These are phyloP conservation scores for Pulveroboletus sp. DNA, from an alignment of 768 basidiomycete genomes.

Conservation along the genomic window DNA sequence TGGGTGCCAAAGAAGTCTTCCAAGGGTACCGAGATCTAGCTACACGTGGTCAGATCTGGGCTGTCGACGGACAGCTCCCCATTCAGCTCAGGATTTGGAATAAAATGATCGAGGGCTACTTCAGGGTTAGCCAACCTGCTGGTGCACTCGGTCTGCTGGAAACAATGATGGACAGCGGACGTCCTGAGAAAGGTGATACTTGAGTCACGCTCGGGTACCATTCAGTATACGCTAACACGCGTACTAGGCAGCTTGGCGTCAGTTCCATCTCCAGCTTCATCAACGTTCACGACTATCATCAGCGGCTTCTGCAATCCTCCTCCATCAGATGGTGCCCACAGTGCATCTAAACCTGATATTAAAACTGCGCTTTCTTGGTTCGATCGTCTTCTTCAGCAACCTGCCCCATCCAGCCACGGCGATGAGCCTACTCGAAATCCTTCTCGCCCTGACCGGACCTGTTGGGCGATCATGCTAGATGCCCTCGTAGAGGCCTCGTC, in stretches of 20 bases:
- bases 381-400: slow-evolving; percentile 51
- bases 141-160: slow-evolving; percentile 64
- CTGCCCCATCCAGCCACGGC: slow-evolving; percentile 30
- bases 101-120: slow-evolving; percentile 71
- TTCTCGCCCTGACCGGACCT: slow-evolving; percentile 46
- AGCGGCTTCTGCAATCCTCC: slow-evolving; percentile 57
- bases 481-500: slow-evolving; percentile 39
- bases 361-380: slow-evolving; percentile 69
- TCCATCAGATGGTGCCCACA: neutral
- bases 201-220: neutral
- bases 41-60: slow-evolving; percentile 27
- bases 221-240: neutral
- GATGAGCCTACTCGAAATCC: slow-evolving; percentile 41
- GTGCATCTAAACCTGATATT: slow-evolving; percentile 40
- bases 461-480: slow-evolving; percentile 60
- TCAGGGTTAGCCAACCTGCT: slow-evolving; percentile 56
- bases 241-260: slow-evolving; percentile 28
- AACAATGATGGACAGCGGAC: slow-evolving; percentile 55
- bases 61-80: slow-evolving; percentile 19
- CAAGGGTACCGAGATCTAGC: slow-evolving; percentile 48
- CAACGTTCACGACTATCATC: slow-evolving; percentile 63
- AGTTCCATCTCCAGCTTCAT: slow-evolving; percentile 52
- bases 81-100: slow-evolving; percentile 59
- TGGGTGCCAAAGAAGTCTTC: slow-evolving; percentile 57
- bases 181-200: slow-evolving; percentile 13